Evolutionary conservation across 2,329 filamentous ascomycete genomes (phyloP).

Genomic region (Dichotomopilus funicola): DNA sequence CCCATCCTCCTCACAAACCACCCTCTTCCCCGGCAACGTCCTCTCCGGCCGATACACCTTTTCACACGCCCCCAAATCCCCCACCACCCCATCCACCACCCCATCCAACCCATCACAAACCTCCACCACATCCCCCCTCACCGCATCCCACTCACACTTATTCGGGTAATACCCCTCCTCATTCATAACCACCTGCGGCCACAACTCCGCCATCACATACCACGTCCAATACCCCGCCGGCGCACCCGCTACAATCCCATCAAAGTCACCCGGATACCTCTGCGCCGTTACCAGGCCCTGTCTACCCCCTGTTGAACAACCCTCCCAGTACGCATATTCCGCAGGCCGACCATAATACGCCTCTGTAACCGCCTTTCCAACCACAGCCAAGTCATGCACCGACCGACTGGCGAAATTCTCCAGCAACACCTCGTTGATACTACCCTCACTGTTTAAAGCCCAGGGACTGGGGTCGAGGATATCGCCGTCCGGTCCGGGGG

Average conservation of each 20-base stretch:
- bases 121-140: conserved; percentile 31
- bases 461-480: neutral
- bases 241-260: conserved; percentile 42
- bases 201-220: conserved; percentile 36
- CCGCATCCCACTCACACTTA: conserved; percentile 33
- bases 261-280: conserved; percentile 46
- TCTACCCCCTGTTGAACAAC: conserved; percentile 48
- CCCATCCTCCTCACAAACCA: neutral
- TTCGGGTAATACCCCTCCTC: conserved; percentile 28
- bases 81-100: conserved; percentile 38
- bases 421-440: conserved; percentile 22
- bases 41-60: conserved; percentile 27
- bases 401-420: conserved; percentile 10
- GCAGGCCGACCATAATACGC: conserved; percentile 36
- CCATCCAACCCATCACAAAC: conserved; percentile 40
- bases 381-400: conserved; percentile 27
- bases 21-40: conserved; percentile 3
- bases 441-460: neutral
- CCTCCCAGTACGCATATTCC: conserved; percentile 41
- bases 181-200: conserved; percentile 32
- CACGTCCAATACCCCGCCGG: conserved; percentile 28
- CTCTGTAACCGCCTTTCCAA: conserved; percentile 39
- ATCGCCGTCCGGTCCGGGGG: neutral
- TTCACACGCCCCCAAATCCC: conserved; percentile 32
- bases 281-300: conserved; percentile 45